Percentiles rank a stretch among this genome's conserved stretches.
These are phyloP conservation scores for Nothophoma quercina DNA, from an alignment of 2,329 filamentous ascomycete species.

Conservation along the genomic window DNA sequence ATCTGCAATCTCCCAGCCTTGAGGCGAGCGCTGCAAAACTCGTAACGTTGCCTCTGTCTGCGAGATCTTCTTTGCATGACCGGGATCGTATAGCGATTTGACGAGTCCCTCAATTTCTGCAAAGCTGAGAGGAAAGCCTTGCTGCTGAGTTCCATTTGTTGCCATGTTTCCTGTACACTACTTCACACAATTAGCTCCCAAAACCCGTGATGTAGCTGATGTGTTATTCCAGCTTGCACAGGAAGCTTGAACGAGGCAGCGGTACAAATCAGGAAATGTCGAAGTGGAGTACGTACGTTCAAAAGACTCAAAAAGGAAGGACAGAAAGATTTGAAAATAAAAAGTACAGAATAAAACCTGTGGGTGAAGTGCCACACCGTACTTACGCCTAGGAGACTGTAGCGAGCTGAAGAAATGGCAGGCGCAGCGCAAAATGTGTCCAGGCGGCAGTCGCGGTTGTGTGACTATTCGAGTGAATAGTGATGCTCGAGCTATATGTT, in stretches of 20 bases:
- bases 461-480: not conserved
- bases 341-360: not conserved
- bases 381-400: not conserved
- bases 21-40: conserved; percentile 75
- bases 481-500: conserved; percentile 11
- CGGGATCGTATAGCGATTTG: conserved; percentile 60
- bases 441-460: not conserved
- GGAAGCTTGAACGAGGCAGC: not conserved
- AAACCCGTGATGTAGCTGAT: not conserved
- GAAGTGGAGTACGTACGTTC: not conserved
- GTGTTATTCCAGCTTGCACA: not conserved
- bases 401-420: not conserved
- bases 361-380: not conserved
- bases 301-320: not conserved
- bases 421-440: not conserved
- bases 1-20: conserved; percentile 87
- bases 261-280: not conserved
- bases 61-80: conserved; percentile 53
- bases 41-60: conserved; percentile 78
- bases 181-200: not conserved
- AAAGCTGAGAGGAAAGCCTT: conserved; percentile 38
- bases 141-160: conserved; percentile 12
- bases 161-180: conserved; percentile 8
- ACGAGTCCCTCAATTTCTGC: conserved; percentile 56
- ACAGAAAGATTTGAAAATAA: not conserved